Conservation (phyloP, 305 asterid species). For the Ruellia speciosa region DNA sequence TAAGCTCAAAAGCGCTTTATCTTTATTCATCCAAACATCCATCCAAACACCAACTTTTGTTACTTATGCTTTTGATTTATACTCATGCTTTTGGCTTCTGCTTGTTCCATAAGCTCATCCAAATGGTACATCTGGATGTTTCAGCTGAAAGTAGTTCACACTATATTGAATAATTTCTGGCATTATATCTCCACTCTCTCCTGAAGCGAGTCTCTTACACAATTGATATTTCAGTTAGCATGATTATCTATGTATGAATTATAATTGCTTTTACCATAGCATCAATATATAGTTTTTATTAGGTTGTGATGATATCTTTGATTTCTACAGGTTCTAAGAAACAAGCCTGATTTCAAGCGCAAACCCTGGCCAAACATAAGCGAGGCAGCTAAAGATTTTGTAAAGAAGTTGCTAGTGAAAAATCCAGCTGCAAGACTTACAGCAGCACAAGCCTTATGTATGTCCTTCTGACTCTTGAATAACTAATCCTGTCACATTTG, state of each 20-base stretch:
- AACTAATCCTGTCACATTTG: not conserved
- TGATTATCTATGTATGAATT: too few species aligned
- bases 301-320: not conserved
- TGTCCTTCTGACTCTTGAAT: constrained; percentile 23
- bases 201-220: too few species aligned
- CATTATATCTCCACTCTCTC: too few species aligned
- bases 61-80: too few species aligned
- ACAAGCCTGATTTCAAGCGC: constrained; percentile 92
- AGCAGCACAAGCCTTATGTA: constrained; percentile 97
- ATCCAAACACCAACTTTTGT: too few species aligned
- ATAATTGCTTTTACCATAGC: not conserved
- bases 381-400: constrained; percentile 85
- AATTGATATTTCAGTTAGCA: too few species aligned
- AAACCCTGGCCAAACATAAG: constrained; percentile 96
- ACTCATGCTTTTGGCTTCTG: too few species aligned
- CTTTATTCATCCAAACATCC: too few species aligned
- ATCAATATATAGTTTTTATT: not conserved
- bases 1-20: too few species aligned
- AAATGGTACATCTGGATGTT: not conserved
- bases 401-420: constrained; percentile 75
- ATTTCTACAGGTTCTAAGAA: constrained; percentile 64
- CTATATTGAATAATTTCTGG: too few species aligned
- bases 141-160: constrained; percentile 1
- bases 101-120: not conserved
- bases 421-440: constrained; percentile 97